These are phyloP conservation scores for Cardamine chenopodiifolia DNA, from an alignment of 345 rosid genomes.

Conservation along the genomic window DNA sequence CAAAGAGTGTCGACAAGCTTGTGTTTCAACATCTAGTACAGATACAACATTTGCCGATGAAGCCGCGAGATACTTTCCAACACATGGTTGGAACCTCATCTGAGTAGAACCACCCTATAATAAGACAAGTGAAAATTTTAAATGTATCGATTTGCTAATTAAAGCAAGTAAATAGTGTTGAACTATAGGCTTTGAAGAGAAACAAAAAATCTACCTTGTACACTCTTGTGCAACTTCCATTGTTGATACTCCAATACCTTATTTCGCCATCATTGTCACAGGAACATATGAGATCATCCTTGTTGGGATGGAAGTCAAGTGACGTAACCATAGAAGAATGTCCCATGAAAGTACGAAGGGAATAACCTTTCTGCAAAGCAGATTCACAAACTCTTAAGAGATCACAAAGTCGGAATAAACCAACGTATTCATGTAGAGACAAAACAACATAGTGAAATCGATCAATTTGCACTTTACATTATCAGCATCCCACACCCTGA, in stretches of 20 bases:
- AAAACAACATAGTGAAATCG: neutral
- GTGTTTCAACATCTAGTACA: slow-evolving; percentile 86
- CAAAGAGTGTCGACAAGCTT: slow-evolving; percentile 65
- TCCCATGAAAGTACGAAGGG: slow-evolving; percentile 82
- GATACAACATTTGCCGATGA: slow-evolving; percentile 80
- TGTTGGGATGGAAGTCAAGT: slow-evolving; percentile 89
- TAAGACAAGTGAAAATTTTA: neutral
- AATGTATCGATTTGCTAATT: neutral
- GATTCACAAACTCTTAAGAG: slow-evolving; percentile 11
- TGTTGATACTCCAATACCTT: slow-evolving; percentile 88
- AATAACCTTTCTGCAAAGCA: slow-evolving; percentile 75
- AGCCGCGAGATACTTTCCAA: slow-evolving; percentile 91
- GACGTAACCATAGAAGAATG: slow-evolving; percentile 76
- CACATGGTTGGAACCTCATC: slow-evolving; percentile 90
- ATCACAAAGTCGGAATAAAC: slow-evolving; percentile 18
- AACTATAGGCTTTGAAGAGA: neutral
- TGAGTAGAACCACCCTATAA: slow-evolving; percentile 81
- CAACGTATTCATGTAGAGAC: slow-evolving; percentile 14
- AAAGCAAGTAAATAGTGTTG: neutral
- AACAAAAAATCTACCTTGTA: slow-evolving; percentile 66
- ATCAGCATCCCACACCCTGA: slow-evolving; percentile 98
- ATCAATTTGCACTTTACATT: slow-evolving; percentile 57
- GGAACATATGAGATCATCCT: slow-evolving; percentile 91
- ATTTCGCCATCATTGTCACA: slow-evolving; percentile 91
- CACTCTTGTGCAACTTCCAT: slow-evolving; percentile 72